A percentile compares a stretch with the other conserved stretches of the same genome.
Conservation (phyloP, 305 asterid genomes). For the Solanum hybrid region DNA sequence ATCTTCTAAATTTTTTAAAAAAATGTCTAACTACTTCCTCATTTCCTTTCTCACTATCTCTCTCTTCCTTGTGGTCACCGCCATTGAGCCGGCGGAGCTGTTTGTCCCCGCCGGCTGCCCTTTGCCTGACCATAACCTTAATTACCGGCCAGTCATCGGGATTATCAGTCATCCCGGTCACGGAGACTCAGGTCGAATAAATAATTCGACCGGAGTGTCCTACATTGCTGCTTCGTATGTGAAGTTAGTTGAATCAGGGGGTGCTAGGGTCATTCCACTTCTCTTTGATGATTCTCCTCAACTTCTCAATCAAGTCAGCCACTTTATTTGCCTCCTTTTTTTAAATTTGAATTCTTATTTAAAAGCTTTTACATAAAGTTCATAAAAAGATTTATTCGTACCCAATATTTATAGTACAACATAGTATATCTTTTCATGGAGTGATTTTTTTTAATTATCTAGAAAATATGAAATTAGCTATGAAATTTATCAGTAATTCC, state of each 20-base stretch:
- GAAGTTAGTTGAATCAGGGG: slow-evolving; percentile 85
- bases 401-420: background rate
- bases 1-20: background rate
- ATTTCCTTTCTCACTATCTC: slow-evolving; percentile 12
- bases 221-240: slow-evolving; percentile 92
- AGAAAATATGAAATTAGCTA: background rate
- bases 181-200: slow-evolving; percentile 82
- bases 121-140: background rate
- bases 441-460: background rate
- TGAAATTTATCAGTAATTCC: accelerated
- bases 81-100: background rate
- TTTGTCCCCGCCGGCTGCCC: background rate
- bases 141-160: slow-evolving; percentile 66
- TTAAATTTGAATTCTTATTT: background rate
- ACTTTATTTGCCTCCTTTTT: background rate
- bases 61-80: background rate
- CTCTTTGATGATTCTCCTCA: slow-evolving; percentile 65
- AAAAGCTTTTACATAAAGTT: background rate
- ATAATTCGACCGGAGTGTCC: slow-evolving; percentile 51
- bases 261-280: slow-evolving; percentile 92
- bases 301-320: slow-evolving; percentile 38
- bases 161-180: slow-evolving; percentile 84
- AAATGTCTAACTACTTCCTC: background rate
- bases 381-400: background rate
- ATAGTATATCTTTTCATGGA: background rate